Conservation (phyloP, 768 basidiomycete genomes). For the Termitomyces sp. region DNA sequence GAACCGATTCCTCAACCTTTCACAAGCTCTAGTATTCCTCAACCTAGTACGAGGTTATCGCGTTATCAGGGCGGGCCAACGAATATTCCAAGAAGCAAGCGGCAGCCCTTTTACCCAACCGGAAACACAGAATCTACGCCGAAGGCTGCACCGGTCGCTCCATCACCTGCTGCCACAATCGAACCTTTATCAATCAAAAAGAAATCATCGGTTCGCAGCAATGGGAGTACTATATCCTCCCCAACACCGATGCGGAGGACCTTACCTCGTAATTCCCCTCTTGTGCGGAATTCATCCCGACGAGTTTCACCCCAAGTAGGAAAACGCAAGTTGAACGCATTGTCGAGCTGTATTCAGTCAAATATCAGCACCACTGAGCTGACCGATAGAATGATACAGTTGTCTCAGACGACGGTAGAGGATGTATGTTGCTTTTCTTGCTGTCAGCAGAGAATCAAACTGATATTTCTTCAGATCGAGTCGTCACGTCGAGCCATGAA, state of each 20-base stretch:
- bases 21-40: slow-evolving; percentile 19
- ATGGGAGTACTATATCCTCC: slow-evolving; percentile 28
- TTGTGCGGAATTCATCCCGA: slow-evolving; percentile 41
- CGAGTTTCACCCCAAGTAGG: slow-evolving; percentile 49
- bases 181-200: slow-evolving; percentile 86
- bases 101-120: slow-evolving; percentile 56
- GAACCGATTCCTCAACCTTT: slow-evolving; percentile 18
- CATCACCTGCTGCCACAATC: slow-evolving; percentile 37
- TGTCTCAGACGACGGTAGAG: slow-evolving; percentile 51
- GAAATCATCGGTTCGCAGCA: slow-evolving; percentile 58
- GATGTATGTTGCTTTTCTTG: slow-evolving; percentile 45
- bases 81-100: slow-evolving; percentile 64
- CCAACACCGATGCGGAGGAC: slow-evolving; percentile 34
- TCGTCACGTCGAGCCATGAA: slow-evolving; percentile 67
- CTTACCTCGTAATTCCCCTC: slow-evolving; percentile 46
- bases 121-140: slow-evolving; percentile 51
- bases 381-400: slow-evolving; percentile 39
- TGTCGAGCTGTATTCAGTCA: slow-evolving; percentile 18
- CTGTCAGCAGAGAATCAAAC: background rate
- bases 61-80: slow-evolving; percentile 29
- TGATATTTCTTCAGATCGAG: slow-evolving; percentile 46
- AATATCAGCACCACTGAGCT: slow-evolving; percentile 24
- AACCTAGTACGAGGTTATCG: slow-evolving; percentile 17
- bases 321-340: slow-evolving; percentile 27
- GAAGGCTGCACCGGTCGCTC: slow-evolving; percentile 27